These are phyloP conservation scores for Lepidium africanum DNA, from an alignment of 345 rosid genomes.

Conservation along the genomic window DNA sequence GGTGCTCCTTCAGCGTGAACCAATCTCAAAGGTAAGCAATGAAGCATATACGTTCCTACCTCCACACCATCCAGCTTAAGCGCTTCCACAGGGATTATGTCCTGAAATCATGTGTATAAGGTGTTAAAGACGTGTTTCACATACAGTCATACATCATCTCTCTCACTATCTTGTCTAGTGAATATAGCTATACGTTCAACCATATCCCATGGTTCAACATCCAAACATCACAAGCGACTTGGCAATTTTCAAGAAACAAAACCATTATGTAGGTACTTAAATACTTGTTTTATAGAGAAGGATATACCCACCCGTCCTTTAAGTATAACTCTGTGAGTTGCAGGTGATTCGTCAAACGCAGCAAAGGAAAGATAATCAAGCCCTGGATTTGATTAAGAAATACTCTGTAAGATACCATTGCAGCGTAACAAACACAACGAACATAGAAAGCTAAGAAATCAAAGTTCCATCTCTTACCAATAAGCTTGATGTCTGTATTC, in stretches of 20 bases:
- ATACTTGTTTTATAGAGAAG: background rate
- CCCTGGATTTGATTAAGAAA: constrained; percentile 34
- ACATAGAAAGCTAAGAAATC: background rate
- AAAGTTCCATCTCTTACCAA: constrained; percentile 36
- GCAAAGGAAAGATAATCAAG: constrained; percentile 77
- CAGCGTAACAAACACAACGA: background rate
- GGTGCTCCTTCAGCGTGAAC: constrained; percentile 68
- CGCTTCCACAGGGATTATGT: constrained; percentile 58
- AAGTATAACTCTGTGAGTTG: constrained; percentile 27
- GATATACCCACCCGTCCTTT: constrained; percentile 21
- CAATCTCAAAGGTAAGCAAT: constrained; percentile 67
- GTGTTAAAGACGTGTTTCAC: background rate
- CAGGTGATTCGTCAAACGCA: constrained; percentile 43
- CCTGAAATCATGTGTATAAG: constrained; percentile 23
- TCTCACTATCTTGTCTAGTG: constrained; percentile 3
- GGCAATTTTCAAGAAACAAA: background rate
- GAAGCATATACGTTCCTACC: constrained; percentile 55
- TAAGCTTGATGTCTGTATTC: constrained; percentile 79
- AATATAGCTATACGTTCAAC: background rate
- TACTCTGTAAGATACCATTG: background rate
- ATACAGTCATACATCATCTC: background rate
- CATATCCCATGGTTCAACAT: background rate
- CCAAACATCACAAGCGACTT: background rate
- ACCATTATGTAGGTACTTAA: background rate
- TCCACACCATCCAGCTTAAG: constrained; percentile 54